phyloP scores from a whole-genome alignment of 176 grass and related monocot genomes.

The Musa beccarii region DNA sequence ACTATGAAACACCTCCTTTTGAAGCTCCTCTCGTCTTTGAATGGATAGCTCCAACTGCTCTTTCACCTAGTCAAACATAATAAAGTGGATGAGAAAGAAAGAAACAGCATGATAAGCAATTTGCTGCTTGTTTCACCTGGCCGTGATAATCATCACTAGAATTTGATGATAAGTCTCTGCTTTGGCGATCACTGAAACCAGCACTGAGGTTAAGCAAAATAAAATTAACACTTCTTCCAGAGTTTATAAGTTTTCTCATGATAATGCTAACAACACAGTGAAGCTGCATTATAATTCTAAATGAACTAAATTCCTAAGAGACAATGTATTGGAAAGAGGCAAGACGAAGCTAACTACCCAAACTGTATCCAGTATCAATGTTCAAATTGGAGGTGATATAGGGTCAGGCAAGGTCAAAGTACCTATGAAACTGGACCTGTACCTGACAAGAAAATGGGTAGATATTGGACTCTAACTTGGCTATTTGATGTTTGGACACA shows the following conservation, averaged over 20 bases:
- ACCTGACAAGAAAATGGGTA: too few relatives aligned
- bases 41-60: constrained; percentile 47
- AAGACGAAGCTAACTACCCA: neutral
- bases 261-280: neutral
- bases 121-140: constrained; percentile 2
- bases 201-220: neutral
- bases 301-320: too few relatives aligned
- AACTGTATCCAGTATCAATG: neutral
- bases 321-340: too few relatives aligned
- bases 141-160: constrained; percentile 17
- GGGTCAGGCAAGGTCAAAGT: too few relatives aligned
- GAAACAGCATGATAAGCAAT: neutral
- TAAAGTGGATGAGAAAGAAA: constrained; percentile 13
- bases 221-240: neutral
- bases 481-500: too few relatives aligned
- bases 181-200: neutral
- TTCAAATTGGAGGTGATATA: neutral
- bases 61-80: constrained; percentile 37
- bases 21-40: constrained; percentile 53
- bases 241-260: neutral
- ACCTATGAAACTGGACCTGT: too few relatives aligned
- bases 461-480: too few relatives aligned
- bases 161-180: constrained; percentile 12
- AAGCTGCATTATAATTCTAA: neutral
- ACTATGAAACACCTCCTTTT: constrained; percentile 49